These are phyloP conservation scores for Parathielavia appendiculata DNA, from an alignment of 495 filamentous ascomycete genomes.

Conservation along the genomic window DNA sequence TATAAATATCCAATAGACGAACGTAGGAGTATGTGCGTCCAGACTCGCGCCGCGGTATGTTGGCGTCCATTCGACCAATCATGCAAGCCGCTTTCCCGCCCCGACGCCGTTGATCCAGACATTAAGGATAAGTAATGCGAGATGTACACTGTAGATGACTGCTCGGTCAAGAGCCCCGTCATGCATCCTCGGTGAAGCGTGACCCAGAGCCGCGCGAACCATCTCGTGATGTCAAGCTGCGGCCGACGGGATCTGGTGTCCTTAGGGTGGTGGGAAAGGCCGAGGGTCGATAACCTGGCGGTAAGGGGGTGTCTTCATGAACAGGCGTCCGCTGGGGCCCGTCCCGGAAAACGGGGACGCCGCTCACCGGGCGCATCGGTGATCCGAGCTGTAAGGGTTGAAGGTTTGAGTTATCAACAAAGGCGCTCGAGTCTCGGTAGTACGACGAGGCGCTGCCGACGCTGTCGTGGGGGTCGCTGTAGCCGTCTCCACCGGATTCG, in stretches of 20 bases:
- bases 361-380: slow-evolving; percentile 46
- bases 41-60: neutral
- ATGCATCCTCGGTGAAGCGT: slow-evolving; percentile 51
- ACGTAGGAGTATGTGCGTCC: neutral
- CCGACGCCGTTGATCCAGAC: slow-evolving; percentile 24
- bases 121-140: slow-evolving; percentile 26
- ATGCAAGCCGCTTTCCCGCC: neutral
- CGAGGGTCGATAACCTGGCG: slow-evolving; percentile 21
- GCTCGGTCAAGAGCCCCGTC: slow-evolving; percentile 13
- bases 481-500: slow-evolving; percentile 64
- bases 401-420: slow-evolving; percentile 32
- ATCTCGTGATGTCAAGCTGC: slow-evolving; percentile 43
- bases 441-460: slow-evolving; percentile 44
- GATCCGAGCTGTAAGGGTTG: slow-evolving; percentile 38
- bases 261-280: slow-evolving; percentile 28
- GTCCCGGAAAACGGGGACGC: slow-evolving; percentile 40
- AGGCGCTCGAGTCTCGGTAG: slow-evolving; percentile 46
- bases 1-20: neutral
- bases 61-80: neutral
- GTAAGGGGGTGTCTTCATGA: slow-evolving; percentile 39
- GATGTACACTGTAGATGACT: slow-evolving; percentile 16
- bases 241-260: slow-evolving; percentile 37
- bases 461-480: slow-evolving; percentile 52
- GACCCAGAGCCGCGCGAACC: slow-evolving; percentile 44
- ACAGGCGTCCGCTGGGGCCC: slow-evolving; percentile 44